phyloP scores from a whole-genome alignment of 805 yeast genomes.

The Starmera quercuum region DNA sequence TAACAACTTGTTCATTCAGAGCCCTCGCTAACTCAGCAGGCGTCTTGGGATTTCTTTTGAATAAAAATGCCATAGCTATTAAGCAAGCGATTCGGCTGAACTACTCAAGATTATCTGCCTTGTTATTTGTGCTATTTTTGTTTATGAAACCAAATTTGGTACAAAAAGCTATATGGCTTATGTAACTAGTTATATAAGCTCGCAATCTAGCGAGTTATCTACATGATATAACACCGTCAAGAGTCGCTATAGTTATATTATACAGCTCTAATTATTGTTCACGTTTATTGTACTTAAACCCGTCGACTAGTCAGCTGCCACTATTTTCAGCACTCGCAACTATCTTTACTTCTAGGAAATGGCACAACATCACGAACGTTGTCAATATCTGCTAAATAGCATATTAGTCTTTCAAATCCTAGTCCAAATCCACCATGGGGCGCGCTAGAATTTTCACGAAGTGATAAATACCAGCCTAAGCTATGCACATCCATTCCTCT shows the following conservation, averaged over 20 bases:
- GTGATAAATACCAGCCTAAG: slow-evolving; percentile 73
- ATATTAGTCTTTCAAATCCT: slow-evolving; percentile 83
- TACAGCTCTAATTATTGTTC: no score
- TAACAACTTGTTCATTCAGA: slow-evolving; percentile 63
- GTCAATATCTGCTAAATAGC: slow-evolving; percentile 64
- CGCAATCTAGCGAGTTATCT: no score
- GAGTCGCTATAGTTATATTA: no score
- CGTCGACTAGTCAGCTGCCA: no score
- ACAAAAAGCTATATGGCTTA: no score
- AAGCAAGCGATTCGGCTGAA: no score
- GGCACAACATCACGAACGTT: slow-evolving; percentile 85
- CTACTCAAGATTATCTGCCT: no score
- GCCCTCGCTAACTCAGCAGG: slow-evolving; percentile 78
- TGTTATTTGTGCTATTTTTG: no score
- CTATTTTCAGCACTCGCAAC: slow-evolving; percentile 33
- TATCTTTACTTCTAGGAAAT: slow-evolving; percentile 68
- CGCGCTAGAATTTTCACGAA: slow-evolving; percentile 69
- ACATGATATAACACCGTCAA: no score
- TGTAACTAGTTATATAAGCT: no score
- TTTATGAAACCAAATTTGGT: no score
- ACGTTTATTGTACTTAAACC: no score
- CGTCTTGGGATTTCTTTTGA: slow-evolving; percentile 85
- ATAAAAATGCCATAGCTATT: slow-evolving; percentile 73
- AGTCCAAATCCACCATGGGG: slow-evolving; percentile 98
- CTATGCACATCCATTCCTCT: slow-evolving; percentile 48